A percentile compares a stretch with the other conserved stretches of the same genome.
Conservation (phyloP, 2,329 filamentous ascomycete genomes). For the Trichothecium roseum region DNA sequence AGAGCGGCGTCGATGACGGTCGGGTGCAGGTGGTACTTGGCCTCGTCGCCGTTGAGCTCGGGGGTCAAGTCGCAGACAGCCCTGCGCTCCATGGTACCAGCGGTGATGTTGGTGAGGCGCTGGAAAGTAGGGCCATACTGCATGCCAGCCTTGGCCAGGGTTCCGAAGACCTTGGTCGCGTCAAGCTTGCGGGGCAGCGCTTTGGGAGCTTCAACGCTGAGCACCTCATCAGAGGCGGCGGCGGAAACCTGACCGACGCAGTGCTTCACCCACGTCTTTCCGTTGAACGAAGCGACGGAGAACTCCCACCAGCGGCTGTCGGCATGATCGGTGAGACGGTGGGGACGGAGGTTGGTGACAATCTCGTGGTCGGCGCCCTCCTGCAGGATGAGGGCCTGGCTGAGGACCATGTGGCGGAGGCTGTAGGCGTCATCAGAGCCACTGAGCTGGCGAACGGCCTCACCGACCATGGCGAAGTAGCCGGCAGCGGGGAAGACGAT, state of each 20-base stretch:
- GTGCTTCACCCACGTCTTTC: slow-evolving; percentile 15
- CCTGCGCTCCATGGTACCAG: slow-evolving; percentile 7
- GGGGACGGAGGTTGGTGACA: slow-evolving; percentile 17
- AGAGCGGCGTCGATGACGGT: slow-evolving; percentile 22
- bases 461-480: slow-evolving; percentile 17
- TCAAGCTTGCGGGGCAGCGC: background rate
- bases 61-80: slow-evolving; percentile 9
- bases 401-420: slow-evolving; percentile 1
- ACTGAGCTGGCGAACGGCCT: slow-evolving; percentile 8
- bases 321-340: slow-evolving; percentile 11
- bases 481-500: slow-evolving; percentile 28
- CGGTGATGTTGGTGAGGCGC: background rate
- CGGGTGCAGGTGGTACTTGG: slow-evolving; percentile 25
- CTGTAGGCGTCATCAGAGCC: slow-evolving; percentile 8
- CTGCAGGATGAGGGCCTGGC: background rate
- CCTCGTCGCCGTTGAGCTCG: slow-evolving; percentile 9
- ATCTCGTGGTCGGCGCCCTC: slow-evolving; percentile 21
- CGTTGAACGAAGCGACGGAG: slow-evolving; percentile 13
- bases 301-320: slow-evolving; percentile 21
- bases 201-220: too few relatives aligned
- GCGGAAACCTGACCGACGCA: slow-evolving; percentile 15
- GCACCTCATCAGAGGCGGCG: too few relatives aligned
- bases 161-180: background rate
- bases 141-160: background rate
- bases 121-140: background rate